Conservation (phyloP, 2,329 filamentous ascomycete species). For the Diatrype stigma region DNA sequence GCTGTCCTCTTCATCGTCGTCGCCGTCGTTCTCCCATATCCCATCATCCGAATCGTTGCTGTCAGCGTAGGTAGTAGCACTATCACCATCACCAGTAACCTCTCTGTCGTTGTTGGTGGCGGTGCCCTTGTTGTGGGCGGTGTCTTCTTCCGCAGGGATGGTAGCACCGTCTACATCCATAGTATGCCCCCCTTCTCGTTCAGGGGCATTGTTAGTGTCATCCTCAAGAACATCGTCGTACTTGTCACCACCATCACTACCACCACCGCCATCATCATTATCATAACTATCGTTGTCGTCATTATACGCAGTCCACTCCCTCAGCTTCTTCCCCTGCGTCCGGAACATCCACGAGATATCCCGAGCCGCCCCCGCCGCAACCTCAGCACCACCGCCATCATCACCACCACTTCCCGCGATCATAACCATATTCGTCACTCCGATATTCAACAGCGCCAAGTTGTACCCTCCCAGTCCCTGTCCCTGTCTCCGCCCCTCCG, state of each 20-base stretch:
- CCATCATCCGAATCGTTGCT: background rate
- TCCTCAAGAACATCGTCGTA: background rate
- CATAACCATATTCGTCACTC: constrained; percentile 77
- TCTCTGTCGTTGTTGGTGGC: too few species aligned
- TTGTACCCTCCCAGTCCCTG: constrained; percentile 63
- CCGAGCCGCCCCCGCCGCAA: constrained; percentile 49
- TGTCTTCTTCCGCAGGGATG: background rate
- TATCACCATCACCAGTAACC: too few species aligned
- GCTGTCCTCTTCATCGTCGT: constrained; percentile 17
- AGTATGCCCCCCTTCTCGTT: background rate
- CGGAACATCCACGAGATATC: constrained; percentile 83
- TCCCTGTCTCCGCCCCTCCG: too few species aligned
- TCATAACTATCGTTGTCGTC: constrained; percentile 8
- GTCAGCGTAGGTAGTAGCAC: background rate
- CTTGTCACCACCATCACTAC: background rate
- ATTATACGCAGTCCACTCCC: constrained; percentile 60
- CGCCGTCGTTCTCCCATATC: constrained; percentile 13
- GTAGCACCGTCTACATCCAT: background rate
- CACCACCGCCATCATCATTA: background rate
- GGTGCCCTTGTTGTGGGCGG: constrained; percentile 53
- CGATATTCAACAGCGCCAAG: constrained; percentile 79
- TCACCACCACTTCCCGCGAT: constrained; percentile 42
- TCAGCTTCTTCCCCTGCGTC: constrained; percentile 64
- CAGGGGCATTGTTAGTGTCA: background rate
- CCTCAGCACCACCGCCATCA: constrained; percentile 16